Conservation (phyloP, 768 basidiomycete species). For the Pisolithus marmoratus region DNA sequence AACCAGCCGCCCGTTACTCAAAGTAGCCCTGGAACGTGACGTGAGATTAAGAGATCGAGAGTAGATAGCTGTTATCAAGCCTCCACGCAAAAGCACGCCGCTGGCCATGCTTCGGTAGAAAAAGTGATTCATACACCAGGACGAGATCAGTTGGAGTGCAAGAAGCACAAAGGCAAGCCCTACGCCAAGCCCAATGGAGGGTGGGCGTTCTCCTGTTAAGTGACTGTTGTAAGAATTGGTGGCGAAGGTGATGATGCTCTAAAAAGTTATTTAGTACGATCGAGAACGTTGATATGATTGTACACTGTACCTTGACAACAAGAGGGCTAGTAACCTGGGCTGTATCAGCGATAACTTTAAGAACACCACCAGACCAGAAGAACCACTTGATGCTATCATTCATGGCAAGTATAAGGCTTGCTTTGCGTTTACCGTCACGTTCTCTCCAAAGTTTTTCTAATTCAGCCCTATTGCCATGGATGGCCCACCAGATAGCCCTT, state of each 20-base stretch:
- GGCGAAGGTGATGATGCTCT: slow-evolving; percentile 71
- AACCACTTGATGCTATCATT: slow-evolving; percentile 75
- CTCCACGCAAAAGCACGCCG: slow-evolving; percentile 78
- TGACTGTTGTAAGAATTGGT: slow-evolving; percentile 53
- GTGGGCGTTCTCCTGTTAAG: slow-evolving; percentile 30
- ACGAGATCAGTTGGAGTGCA: slow-evolving; percentile 58
- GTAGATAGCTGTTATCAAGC: slow-evolving; percentile 85
- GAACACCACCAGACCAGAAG: slow-evolving; percentile 67
- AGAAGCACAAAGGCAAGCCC: slow-evolving; percentile 71
- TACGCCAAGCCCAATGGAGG: slow-evolving; percentile 53
- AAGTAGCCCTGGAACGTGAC: slow-evolving; percentile 68
- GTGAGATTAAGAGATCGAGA: slow-evolving; percentile 70
- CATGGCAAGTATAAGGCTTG: slow-evolving; percentile 64
- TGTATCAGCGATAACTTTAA: slow-evolving; percentile 59
- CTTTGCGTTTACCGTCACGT: slow-evolving; percentile 51
- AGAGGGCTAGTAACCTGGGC: slow-evolving; percentile 73
- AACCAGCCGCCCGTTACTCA: slow-evolving; percentile 85
- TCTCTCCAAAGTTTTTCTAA: slow-evolving; percentile 63
- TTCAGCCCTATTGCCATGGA: slow-evolving; percentile 42
- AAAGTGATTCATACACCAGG: slow-evolving; percentile 72
- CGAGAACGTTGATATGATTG: neutral
- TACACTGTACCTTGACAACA: slow-evolving; percentile 63
- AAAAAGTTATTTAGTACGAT: neutral
- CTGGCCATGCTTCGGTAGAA: slow-evolving; percentile 71
- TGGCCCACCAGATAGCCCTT: slow-evolving; percentile 52